Conservation (phyloP, 768 basidiomycete genomes). For the Cystofilobasidium macerans region DNA sequence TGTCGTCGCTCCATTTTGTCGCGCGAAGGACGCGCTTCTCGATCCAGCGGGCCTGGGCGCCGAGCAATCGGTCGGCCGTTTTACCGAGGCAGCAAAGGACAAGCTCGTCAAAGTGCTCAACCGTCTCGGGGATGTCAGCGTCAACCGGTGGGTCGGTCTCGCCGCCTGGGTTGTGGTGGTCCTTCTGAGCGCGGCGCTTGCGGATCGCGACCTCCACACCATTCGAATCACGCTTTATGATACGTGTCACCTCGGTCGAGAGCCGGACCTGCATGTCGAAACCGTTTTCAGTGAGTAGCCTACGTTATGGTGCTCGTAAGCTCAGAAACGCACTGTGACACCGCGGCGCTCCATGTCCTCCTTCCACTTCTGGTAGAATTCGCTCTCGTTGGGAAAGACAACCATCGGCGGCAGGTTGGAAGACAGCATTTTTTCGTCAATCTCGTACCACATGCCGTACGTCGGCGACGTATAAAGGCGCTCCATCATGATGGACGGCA, state of each 20-base stretch:
- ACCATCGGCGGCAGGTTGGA: slow-evolving; percentile 49
- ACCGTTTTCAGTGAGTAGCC: no score
- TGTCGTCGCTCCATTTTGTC: slow-evolving; percentile 44
- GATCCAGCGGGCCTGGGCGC: slow-evolving; percentile 39
- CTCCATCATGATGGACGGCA: slow-evolving; percentile 42
- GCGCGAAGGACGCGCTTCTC: slow-evolving; percentile 43
- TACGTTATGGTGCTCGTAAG: no score
- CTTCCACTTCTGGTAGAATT: slow-evolving; percentile 41
- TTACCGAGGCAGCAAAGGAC: slow-evolving; percentile 45
- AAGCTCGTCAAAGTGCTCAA: slow-evolving; percentile 43
- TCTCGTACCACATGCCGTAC: slow-evolving; percentile 41
- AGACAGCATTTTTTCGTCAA: slow-evolving; percentile 38
- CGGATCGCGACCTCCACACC: slow-evolving; percentile 36
- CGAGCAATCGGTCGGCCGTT: slow-evolving; percentile 42
- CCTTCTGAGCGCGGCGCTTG: slow-evolving; percentile 34
- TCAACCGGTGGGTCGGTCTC: slow-evolving; percentile 32
- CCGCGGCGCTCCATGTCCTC: slow-evolving; percentile 36
- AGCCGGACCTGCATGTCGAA: slow-evolving; percentile 34
- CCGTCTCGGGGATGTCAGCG: slow-evolving; percentile 33
- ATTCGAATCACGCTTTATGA: slow-evolving; percentile 33
- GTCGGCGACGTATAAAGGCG: slow-evolving; percentile 42
- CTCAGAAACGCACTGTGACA: slow-evolving; percentile 40
- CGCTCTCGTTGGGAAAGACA: slow-evolving; percentile 39
- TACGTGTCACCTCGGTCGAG: slow-evolving; percentile 37
- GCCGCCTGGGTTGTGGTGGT: slow-evolving; percentile 38